A percentile compares a stretch with the other conserved stretches of the same genome.
Evolutionary conservation across 345 rosid genomes (phyloP).

Genomic region (Bruguiera parviflora): DNA sequence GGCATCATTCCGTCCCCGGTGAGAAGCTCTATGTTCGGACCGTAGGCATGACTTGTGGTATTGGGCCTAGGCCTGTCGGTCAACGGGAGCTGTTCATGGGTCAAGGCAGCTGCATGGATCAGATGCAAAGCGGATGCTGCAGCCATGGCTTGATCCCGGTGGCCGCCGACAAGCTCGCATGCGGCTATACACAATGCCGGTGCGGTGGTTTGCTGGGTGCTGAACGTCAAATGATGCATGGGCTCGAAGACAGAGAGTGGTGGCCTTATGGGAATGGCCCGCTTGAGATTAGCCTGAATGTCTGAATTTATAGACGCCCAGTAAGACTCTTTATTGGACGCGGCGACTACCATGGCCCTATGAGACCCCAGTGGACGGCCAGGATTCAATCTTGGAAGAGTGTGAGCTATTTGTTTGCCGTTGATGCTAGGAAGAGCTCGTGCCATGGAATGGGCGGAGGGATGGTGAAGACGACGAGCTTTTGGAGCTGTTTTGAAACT

Average conservation of each 20-base stretch:
- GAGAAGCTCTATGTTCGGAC: slow-evolving; percentile 46
- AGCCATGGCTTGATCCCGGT: slow-evolving; percentile 42
- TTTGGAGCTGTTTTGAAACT: too few relatives aligned
- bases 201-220: slow-evolving; percentile 37
- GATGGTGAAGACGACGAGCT: too few relatives aligned
- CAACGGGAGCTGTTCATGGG: slow-evolving; percentile 35
- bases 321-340: slow-evolving; percentile 7
- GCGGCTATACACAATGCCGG: slow-evolving; percentile 56
- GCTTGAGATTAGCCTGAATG: slow-evolving; percentile 40
- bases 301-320: slow-evolving; percentile 37
- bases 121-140: slow-evolving; percentile 58
- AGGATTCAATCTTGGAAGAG: background rate
- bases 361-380: background rate
- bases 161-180: slow-evolving; percentile 59
- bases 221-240: slow-evolving; percentile 40
- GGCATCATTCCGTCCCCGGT: slow-evolving; percentile 43
- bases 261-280: slow-evolving; percentile 24
- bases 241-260: slow-evolving; percentile 47
- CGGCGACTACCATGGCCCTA: background rate
- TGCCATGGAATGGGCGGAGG: too few relatives aligned
- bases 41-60: slow-evolving; percentile 12
- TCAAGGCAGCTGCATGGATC: slow-evolving; percentile 34
- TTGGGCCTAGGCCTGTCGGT: slow-evolving; percentile 21
- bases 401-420: background rate
- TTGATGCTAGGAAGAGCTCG: too few relatives aligned